Conservation (phyloP, 2,329 filamentous ascomycete genomes). For the Podosphaera xanthii region DNA sequence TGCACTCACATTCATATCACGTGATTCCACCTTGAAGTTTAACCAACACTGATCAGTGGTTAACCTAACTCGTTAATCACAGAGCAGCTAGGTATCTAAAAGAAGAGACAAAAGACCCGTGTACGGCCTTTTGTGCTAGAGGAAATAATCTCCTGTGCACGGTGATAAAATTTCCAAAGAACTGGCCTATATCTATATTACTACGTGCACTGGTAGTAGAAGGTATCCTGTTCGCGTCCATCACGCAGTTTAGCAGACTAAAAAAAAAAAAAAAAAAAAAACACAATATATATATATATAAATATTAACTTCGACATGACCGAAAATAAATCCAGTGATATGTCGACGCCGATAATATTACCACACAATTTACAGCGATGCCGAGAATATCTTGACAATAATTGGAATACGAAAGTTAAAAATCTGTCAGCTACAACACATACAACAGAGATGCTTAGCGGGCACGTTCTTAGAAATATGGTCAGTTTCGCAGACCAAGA, state of each 20-base stretch:
- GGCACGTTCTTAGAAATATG: too few species aligned
- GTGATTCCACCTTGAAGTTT: background rate
- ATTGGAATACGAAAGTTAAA: background rate
- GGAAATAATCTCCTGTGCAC: background rate
- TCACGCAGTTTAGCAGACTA: too few species aligned
- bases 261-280: too few species aligned
- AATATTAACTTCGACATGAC: too few species aligned
- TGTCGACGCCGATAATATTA: background rate
- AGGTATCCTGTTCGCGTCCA: background rate
- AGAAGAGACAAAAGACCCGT: background rate
- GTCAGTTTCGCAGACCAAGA: background rate
- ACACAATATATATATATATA: too few species aligned
- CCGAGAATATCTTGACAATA: background rate
- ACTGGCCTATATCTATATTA: background rate
- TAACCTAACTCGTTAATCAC: background rate
- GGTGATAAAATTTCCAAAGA: background rate
- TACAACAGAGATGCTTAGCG: too few species aligned
- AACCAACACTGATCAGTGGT: conserved; percentile 1
- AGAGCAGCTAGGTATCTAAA: conserved; percentile 1
- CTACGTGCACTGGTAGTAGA: background rate
- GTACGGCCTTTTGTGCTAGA: background rate
- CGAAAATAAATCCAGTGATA: too few species aligned
- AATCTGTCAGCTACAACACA: too few species aligned
- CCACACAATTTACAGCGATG: background rate
- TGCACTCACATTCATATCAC: background rate